Evolutionary conservation across 129 eudicot genomes (phyloP), one percentile per base, ranked within the genome.

Genomic region (Helianthus tuberosus): DNA sequence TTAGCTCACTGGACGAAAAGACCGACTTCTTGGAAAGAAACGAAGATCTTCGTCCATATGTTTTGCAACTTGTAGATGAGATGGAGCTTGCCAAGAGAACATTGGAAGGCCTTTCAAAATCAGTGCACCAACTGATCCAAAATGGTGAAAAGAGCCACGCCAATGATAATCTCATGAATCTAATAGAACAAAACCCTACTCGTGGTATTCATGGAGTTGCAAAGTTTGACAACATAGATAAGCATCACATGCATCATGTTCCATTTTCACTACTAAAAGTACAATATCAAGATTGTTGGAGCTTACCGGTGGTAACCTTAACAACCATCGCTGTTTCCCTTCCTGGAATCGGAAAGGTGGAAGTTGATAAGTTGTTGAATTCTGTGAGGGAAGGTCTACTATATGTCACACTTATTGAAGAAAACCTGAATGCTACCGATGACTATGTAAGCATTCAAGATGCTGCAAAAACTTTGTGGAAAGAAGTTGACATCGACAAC

Each of bases 301-400:
- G 84, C 61, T 70, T 85, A 29, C 60, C 86, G 0, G 41, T 85
- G 9, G 84, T 78, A 25, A 85, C 79, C 3, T 64, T 85, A 20
- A 74, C 86, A 8, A 65, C 84, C 57, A 85, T 85, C 11, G 86
- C 80, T 0, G 6, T 75, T 39, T 71, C 86, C 6, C 84, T 85
- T 32, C 77, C 82, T 3, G 7, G 54, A 5, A 49, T 71, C 23
- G 6, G 1, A 5, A 55, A 36, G 8, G 6, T 20, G 5, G 13
- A 8, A 35, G 50, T 39, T 38, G 32, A 72, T 1, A 15, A 20
- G 11, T 53, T 86, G n/a, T 12, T 82, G 5, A 23, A n/a, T 3
- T 51, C 73, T 32, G 84, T 86, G 8, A 38, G 38, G n/a, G 86
- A 86, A 63, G 89, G 80, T n/a, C 68, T 82, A 0, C 7, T 0